Percentiles rank a stretch among this genome's conserved stretches.
Conservation (phyloP, 2,329 filamentous ascomycete genomes). For the Alternaria novae-zelandiae region DNA sequence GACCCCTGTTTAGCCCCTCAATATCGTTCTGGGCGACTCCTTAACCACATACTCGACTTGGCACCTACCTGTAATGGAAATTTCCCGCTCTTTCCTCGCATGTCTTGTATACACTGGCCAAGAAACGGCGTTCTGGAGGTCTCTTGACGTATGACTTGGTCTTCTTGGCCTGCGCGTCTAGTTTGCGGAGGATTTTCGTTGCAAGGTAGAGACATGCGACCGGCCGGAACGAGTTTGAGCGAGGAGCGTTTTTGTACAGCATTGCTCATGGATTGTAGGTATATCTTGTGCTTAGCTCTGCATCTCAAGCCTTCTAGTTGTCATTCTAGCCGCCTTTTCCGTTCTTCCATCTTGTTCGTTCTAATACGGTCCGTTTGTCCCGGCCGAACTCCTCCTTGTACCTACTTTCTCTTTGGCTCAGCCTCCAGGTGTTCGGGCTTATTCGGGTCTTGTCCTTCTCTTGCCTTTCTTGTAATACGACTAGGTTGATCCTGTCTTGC, state of each 20-base stretch:
- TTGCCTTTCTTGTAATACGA: slow-evolving; percentile 11
- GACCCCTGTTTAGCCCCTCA: slow-evolving; percentile 16
- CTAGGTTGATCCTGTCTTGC: slow-evolving; percentile 21
- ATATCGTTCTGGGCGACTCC: slow-evolving; percentile 16
- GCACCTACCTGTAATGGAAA: slow-evolving; percentile 10
- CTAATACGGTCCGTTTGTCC: neutral
- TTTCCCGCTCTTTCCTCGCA: slow-evolving; percentile 11
- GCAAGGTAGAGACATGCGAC: neutral
- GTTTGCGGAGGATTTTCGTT: slow-evolving; percentile 1
- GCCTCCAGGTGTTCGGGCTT: slow-evolving; percentile 12
- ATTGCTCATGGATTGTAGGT: slow-evolving; percentile 1
- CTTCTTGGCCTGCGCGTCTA: slow-evolving; percentile 28
- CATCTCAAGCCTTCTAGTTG: neutral
- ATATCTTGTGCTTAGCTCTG: slow-evolving; percentile 22
- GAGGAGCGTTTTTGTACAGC: neutral
- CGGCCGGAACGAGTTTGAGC: neutral
- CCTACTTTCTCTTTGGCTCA: slow-evolving; percentile 14
- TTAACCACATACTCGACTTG: slow-evolving; percentile 7
- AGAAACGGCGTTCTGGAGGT: slow-evolving; percentile 14
- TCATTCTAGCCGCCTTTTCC: neutral
- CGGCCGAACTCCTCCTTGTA: neutral
- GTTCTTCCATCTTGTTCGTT: slow-evolving; percentile 2
- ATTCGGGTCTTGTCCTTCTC: slow-evolving; percentile 3
- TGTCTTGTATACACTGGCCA: slow-evolving; percentile 14
- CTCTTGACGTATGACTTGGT: slow-evolving; percentile 37